Conservation (phyloP, 495 filamentous ascomycete species). For the Penicillium flavigenum region DNA sequence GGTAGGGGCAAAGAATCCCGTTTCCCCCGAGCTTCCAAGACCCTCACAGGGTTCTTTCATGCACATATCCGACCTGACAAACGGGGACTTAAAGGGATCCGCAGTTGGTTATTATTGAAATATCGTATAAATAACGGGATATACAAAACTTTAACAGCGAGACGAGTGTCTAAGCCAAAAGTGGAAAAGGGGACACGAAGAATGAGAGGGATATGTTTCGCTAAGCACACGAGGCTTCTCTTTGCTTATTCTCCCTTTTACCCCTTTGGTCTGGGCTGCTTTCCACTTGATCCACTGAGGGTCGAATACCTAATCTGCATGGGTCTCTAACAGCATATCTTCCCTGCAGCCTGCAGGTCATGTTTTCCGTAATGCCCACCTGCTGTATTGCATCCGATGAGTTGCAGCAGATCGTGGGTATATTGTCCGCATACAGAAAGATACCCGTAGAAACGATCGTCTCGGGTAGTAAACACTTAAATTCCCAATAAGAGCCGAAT, state of each 20-base stretch:
- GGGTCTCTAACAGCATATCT: constrained; percentile 20
- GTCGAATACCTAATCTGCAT: constrained; percentile 22
- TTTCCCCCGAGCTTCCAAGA: constrained; percentile 10
- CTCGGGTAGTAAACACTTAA: not conserved
- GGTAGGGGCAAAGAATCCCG: not conserved
- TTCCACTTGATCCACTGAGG: constrained; percentile 17
- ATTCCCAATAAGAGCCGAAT: constrained; percentile 4
- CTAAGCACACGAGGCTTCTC: constrained; percentile 18
- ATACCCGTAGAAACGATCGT: constrained; percentile 1
- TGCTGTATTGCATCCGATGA: constrained; percentile 1
- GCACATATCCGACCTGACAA: constrained; percentile 18
- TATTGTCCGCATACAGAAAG: not conserved
- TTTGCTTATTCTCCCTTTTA: constrained; percentile 21
- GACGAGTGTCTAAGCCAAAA: not conserved
- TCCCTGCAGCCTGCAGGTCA: constrained; percentile 28
- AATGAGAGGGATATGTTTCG: constrained; percentile 7
- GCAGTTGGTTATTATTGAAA: constrained; percentile 14
- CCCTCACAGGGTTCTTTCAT: constrained; percentile 16
- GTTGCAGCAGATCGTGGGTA: constrained; percentile 18
- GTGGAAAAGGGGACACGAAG: constrained; percentile 19
- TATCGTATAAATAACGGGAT: not conserved
- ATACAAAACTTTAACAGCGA: not conserved
- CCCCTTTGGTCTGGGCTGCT: constrained; percentile 15
- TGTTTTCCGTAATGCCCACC: constrained; percentile 13
- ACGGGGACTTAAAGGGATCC: constrained; percentile 13